Evolutionary conservation across 352 stramenopile species (phyloP), one percentile per base, ranked within the genome.

Genomic region (Phytophthora melonis): DNA sequence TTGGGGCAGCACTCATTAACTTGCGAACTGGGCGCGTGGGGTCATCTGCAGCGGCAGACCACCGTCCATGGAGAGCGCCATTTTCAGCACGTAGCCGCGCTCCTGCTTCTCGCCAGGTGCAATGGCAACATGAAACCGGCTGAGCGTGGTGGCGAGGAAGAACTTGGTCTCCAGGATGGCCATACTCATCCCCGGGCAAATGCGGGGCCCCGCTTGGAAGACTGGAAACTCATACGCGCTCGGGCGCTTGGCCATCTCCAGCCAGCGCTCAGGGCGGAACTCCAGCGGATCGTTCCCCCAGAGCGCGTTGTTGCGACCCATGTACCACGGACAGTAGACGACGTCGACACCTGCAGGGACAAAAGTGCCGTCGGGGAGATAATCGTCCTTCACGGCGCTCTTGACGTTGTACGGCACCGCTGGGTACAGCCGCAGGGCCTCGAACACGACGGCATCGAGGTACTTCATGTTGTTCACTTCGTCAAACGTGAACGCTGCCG

Each of bases 401-500:
- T 93, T 94, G 57, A 91, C 78, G 55, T 96, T 93, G 58, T 84
- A 90, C 4, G 90, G 88, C 5, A 95, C 72, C n/a, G 86, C 77
- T 18, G 90, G 90, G 52, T 90, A 95, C 66, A 97, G 62, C 3
- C 90, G 85, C 39, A 94, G 74, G 5, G 84, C 78, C 60, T 97
- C 90, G 53, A 81, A 85, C 30, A 92, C 78, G 14, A 94, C 87
- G 13, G 85, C 90, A 18, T 90, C 76, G 14, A 93, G 66, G 67
- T 93, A 97, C 59, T 75, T 82, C 58, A 97, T 66, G 18, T 61
- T 64, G 68, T 91, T 90, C 32, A 93, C 70, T 16, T 81, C 58
- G 13, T 93, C 79, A 71, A 90, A 91, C 13, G 75, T 87, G 19
- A 90, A 72, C 8, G 54, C 21, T 16, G 58, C 36, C 21, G 5